Evolutionary conservation across 305 asterid genomes (phyloP), one percentile per base, ranked within the genome.

Genomic region (Solanum hybrid): DNA sequence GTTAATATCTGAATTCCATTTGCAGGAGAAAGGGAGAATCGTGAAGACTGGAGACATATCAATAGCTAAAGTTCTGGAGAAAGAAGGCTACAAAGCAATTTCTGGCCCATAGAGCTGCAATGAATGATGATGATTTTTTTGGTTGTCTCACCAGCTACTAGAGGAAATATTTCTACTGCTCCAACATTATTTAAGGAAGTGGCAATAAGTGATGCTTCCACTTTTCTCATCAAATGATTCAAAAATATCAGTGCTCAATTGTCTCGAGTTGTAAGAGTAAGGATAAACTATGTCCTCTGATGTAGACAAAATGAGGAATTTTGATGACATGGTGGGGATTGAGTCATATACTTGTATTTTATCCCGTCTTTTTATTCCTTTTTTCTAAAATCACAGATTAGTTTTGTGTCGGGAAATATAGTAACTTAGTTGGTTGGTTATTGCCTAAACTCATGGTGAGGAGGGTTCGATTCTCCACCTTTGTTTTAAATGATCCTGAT

Each of bases 1-100:
- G 29, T 20, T 84, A 51, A 51, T 2, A 10, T 51, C 37, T 31
- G 38, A 51, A 31, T 51, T 51, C 29, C 46, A 31, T 84, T 84
- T 51, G n/a, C 87, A 84, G 87, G 87, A 84, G 94, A 94, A 95
- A 46, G 99, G 99, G 88, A 93, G 93, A 95, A 96, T 97, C 89
- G 95, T 95, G 92, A 94, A 91, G 92, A 97, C 98, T 1, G 98
- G 98, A 88, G 99, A 96, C 93, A 94, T 94, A 77, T 91, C 98
- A 69, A 42, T 96, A 76, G 99, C 98, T 86, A 90, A 96, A 91
- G 87, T 86, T 90, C 93, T 97, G 79, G 98, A 97, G 91, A 96
- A 87, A 88, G 96, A 95, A 93, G 99, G 99, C 17, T 97, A 95
- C 92, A 95, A 94, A 92, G 95, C 95, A 56, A 91, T 97, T 91